Percentiles rank a stretch among this genome's conserved stretches.
These are phyloP conservation scores for Daedaleopsis nitida DNA, from an alignment of 768 basidiomycete genomes.

Conservation along the genomic window DNA sequence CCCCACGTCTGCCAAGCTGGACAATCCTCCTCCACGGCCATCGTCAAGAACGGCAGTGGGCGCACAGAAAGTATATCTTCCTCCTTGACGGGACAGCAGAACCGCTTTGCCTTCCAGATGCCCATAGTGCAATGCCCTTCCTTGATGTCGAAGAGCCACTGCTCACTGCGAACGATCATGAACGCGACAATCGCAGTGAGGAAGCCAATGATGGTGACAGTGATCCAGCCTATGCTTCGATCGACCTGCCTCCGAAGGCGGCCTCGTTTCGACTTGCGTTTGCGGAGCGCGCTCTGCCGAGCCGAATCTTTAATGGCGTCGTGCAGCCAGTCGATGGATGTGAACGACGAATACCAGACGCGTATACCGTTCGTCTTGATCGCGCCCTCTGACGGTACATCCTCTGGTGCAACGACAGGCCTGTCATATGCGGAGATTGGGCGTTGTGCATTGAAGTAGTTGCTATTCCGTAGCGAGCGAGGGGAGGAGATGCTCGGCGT, in stretches of 20 bases:
- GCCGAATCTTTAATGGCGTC: constrained; percentile 93
- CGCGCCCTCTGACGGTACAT: constrained; percentile 48
- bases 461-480: constrained; percentile 33
- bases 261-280: constrained; percentile 69
- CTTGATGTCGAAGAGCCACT: constrained; percentile 90
- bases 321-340: constrained; percentile 95
- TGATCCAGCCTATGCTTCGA: constrained; percentile 84
- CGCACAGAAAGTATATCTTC: constrained; percentile 11
- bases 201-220: constrained; percentile 87
- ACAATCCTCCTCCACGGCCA: constrained; percentile 47
- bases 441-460: constrained; percentile 47
- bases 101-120: constrained; percentile 76
- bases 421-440: constrained; percentile 78
- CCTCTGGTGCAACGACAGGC: constrained; percentile 33
- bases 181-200: constrained; percentile 86
- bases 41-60: constrained; percentile 12
- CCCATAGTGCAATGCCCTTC: constrained; percentile 78
- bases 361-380: constrained; percentile 83
- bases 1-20: constrained; percentile 78
- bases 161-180: constrained; percentile 81
- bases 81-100: constrained; percentile 67
- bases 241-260: constrained; percentile 65
- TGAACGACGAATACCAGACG: constrained; percentile 91
- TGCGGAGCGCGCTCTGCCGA: constrained; percentile 73
- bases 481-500: constrained; percentile 37